phyloP scores from a whole-genome alignment of 805 yeast species.

The Blastobotrys chiropterorum region DNA sequence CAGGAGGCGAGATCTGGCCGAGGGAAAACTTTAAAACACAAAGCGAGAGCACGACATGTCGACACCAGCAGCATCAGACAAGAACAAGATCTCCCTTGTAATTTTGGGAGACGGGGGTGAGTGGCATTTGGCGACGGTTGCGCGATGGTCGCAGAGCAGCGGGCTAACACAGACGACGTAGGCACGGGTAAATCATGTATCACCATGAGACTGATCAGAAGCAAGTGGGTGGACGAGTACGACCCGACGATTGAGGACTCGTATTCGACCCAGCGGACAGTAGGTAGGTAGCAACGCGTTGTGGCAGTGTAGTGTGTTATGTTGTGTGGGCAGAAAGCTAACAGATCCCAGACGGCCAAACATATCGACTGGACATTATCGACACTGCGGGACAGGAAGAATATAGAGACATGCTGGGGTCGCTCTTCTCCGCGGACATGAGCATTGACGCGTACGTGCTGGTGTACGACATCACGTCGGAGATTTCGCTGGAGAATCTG shows the following conservation, averaged over 20 bases:
- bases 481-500: slow-evolving; percentile 25
- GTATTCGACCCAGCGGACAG: slow-evolving; percentile 26
- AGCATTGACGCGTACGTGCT: slow-evolving; percentile 29
- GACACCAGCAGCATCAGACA: slow-evolving; percentile 35
- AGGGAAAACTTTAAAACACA: background rate
- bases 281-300: too few species aligned
- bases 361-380: slow-evolving; percentile 50
- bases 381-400: slow-evolving; percentile 82
- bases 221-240: slow-evolving; percentile 33
- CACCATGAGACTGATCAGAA: slow-evolving; percentile 29
- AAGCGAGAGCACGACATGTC: background rate
- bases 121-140: slow-evolving; percentile 2
- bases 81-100: slow-evolving; percentile 23
- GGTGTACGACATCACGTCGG: slow-evolving; percentile 31
- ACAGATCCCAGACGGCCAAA: slow-evolving; percentile 50
- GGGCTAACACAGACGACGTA: too few species aligned
- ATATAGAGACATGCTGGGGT: slow-evolving; percentile 55
- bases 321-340: too few species aligned
- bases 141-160: background rate
- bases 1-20: background rate
- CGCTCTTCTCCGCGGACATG: slow-evolving; percentile 23
- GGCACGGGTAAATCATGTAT: slow-evolving; percentile 28
- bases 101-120: slow-evolving; percentile 32
- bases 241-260: slow-evolving; percentile 33
- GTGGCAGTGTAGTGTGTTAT: too few species aligned